phyloP scores from a whole-genome alignment of 2,329 filamentous ascomycete species.

The Didymellaceae sp. region DNA sequence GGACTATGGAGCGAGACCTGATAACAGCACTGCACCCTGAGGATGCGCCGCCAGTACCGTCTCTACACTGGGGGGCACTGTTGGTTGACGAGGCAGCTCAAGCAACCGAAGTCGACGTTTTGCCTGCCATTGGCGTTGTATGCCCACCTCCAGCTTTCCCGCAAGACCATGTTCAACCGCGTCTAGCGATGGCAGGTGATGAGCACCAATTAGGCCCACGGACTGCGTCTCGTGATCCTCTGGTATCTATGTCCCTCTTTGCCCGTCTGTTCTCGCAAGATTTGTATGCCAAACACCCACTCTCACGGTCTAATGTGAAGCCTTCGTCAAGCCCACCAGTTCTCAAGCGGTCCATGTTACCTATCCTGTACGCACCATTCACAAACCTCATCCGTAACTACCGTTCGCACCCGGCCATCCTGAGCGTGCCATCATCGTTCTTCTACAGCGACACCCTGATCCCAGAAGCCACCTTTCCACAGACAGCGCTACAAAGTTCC shows the following conservation, averaged over 20 bases:
- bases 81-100: conserved; percentile 57
- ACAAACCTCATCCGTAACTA: conserved; percentile 55
- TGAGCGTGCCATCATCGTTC: conserved; percentile 50
- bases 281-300: conserved; percentile 50
- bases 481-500: conserved; percentile 35
- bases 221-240: conserved; percentile 43
- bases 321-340: conserved; percentile 34
- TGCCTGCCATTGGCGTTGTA: conserved; percentile 51
- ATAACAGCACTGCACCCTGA: conserved; percentile 40
- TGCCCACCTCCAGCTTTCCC: conserved; percentile 42
- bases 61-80: conserved; percentile 53
- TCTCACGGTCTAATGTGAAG: conserved; percentile 45
- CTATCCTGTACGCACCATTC: conserved; percentile 53
- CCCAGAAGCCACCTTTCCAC: conserved; percentile 41
- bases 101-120: conserved; percentile 52
- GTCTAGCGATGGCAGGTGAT: conserved; percentile 56
- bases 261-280: conserved; percentile 49
- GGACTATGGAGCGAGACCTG: conserved; percentile 45
- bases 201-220: conserved; percentile 54
- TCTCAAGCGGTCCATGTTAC: conserved; percentile 44
- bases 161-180: conserved; percentile 34
- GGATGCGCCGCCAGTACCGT: conserved; percentile 1
- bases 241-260: conserved; percentile 50
- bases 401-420: conserved; percentile 55
- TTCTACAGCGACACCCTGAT: conserved; percentile 56